Evolutionary conservation across 805 yeast genomes (phyloP).

Genomic region (Pichia sporocuriosa): DNA sequence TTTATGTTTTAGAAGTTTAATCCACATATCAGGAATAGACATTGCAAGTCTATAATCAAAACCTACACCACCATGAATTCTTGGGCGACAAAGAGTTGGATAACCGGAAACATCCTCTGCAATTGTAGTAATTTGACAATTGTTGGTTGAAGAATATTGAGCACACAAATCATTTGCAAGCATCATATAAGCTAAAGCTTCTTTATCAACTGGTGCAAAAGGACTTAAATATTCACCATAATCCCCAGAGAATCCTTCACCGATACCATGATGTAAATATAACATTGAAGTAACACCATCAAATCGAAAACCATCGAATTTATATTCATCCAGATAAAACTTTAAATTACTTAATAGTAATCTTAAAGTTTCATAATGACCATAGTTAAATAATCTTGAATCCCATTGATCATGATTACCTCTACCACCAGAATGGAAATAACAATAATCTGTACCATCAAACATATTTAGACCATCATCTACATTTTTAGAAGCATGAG

Average conservation of each 20-base stretch:
- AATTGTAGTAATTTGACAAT: constrained; percentile 49
- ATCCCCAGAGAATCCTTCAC: constrained; percentile 83
- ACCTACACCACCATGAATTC: constrained; percentile 78
- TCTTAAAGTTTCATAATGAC: constrained; percentile 83
- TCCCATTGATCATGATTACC: constrained; percentile 95
- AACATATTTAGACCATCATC: constrained; percentile 88
- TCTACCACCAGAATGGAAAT: constrained; percentile 80
- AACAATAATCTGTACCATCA: constrained; percentile 93
- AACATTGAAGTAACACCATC: constrained; percentile 96
- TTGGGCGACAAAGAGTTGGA: constrained; percentile 85
- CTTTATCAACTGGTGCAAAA: constrained; percentile 71
- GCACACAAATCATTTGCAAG: constrained; percentile 77
- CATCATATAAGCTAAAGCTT: constrained; percentile 82
- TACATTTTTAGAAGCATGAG: constrained; percentile 92
- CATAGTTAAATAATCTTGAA: constrained; percentile 88
- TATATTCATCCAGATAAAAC: constrained; percentile 72
- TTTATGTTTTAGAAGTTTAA: constrained; percentile 78
- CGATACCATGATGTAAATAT: constrained; percentile 87
- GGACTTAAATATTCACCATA: constrained; percentile 84
- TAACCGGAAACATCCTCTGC: constrained; percentile 98
- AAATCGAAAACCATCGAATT: constrained; percentile 92
- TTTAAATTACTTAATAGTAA: constrained; percentile 80
- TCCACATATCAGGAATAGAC: constrained; percentile 99
- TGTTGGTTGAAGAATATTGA: constrained; percentile 35
- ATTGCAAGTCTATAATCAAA: constrained; percentile 90